Base-by-base conservation (phyloP, 176 grass and related monocot genomes). In the Dactylis glomerata region DNA sequence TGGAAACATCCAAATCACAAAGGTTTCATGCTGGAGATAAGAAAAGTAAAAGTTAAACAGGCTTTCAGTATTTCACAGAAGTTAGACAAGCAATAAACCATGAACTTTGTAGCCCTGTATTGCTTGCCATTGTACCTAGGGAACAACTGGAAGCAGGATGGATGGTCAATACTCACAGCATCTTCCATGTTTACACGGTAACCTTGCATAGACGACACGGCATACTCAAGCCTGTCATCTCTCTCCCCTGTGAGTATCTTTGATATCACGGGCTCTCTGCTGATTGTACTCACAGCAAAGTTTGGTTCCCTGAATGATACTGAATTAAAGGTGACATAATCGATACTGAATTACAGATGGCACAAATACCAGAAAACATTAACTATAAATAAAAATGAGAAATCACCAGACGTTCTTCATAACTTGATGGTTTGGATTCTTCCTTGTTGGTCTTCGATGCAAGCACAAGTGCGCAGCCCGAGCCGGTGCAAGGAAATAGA, bases 181-280 rank as follows among this genome's bases (percentile, higher is more conserved):
- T 90, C 88, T 83, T 90, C 88, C 88, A 90, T 90, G 5, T 16
- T 57, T 14, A 0, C 3, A 41, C 88, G 84, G 75, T 58, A 41
- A 68, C 88, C 88, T 68, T 90, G 80, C 88, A 90, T 90, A 58
- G 67, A 31, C 47, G 88, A 86, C 75, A 73, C 74, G 2, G 67
- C 84, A 33, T 83, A 87, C 5, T 65, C 28, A 73, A 90, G 2
- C 65, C 66, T 83, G 51, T 4, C 56, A 79, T 90, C 72, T 86
- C 56, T 34, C 47, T 78, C 88, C 88, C 19, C 0, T 19, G 0
- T 40, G 0, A 24, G 84, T 79, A 57, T 4, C 57, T 68, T 90
- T 32, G 2, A 0, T 66, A 19, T 40, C 20, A 73, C 79, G 37
- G 75, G 46, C 37, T 6, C 16, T 51, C 17, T 24, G 40, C 28